phyloP scores from a whole-genome alignment of 2,329 filamentous ascomycete species.

The Diaporthe velutina region DNA sequence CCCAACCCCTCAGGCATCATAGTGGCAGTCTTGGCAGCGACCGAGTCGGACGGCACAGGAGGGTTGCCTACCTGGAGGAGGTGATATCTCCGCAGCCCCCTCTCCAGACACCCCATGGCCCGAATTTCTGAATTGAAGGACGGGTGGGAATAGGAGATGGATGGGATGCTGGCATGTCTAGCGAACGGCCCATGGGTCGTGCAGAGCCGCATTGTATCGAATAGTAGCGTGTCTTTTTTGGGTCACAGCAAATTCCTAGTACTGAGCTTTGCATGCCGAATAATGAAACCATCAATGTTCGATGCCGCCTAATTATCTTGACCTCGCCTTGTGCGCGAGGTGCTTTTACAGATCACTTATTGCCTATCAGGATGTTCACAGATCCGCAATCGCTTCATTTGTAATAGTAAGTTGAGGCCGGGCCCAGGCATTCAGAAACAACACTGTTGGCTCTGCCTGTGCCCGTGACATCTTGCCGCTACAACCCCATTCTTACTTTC shows the following conservation, averaged over 20 bases:
- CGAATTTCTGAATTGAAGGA: background rate
- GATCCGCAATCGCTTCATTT: background rate
- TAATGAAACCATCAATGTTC: background rate
- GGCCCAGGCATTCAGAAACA: too few relatives aligned
- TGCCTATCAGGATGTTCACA: background rate
- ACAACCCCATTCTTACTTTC: background rate
- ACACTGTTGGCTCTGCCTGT: background rate
- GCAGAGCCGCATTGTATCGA: slow-evolving; percentile 28
- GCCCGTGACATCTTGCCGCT: background rate
- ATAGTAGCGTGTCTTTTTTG: slow-evolving; percentile 30
- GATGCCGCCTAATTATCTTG: background rate
- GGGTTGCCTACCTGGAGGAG: background rate
- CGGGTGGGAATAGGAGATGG: background rate
- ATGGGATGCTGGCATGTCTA: slow-evolving; percentile 10
- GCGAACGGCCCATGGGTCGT: slow-evolving; percentile 25
- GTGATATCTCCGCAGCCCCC: background rate
- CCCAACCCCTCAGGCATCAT: slow-evolving; percentile 33
- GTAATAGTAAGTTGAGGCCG: background rate
- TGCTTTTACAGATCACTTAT: background rate
- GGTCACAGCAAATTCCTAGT: slow-evolving; percentile 25
- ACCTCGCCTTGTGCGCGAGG: background rate
- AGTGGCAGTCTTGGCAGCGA: background rate
- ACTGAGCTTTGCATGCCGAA: slow-evolving; percentile 32
- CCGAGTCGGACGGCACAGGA: background rate
- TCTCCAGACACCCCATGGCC: background rate